Conservation (phyloP, 352 stramenopile species). For the Phytopythium cucurbitacearum region DNA sequence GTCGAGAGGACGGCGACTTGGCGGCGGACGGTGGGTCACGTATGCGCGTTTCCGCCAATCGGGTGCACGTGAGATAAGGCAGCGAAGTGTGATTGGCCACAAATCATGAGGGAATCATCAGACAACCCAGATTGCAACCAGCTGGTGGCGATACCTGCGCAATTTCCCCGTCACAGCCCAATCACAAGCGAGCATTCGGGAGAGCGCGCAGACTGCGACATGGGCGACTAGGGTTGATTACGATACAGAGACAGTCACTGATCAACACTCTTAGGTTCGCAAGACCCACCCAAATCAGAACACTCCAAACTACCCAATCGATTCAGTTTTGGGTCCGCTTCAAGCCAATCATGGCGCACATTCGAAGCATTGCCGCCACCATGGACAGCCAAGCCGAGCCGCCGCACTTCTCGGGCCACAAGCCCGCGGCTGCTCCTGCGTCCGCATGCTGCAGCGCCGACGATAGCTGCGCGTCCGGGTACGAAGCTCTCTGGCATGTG, state of each 20-base stretch:
- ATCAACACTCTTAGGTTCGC: constrained; percentile 1
- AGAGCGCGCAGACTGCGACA: neutral
- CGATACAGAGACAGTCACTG: neutral
- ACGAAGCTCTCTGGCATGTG: neutral
- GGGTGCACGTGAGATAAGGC: too few relatives aligned
- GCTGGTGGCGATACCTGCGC: too few relatives aligned
- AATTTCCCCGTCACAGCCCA: too few relatives aligned
- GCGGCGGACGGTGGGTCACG: too few relatives aligned
- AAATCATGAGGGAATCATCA: too few relatives aligned
- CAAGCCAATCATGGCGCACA: too few relatives aligned
- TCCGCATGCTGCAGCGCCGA: neutral
- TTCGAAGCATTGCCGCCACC: too few relatives aligned
- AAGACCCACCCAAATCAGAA: neutral
- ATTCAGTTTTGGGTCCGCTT: too few relatives aligned
- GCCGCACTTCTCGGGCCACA: constrained; percentile 60
- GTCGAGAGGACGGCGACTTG: constrained; percentile 7
- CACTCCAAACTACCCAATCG: neutral
- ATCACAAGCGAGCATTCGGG: neutral
- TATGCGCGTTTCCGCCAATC: too few relatives aligned
- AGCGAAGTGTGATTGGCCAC: too few relatives aligned
- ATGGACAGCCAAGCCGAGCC: constrained; percentile 14
- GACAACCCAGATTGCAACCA: too few relatives aligned
- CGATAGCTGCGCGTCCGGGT: neutral
- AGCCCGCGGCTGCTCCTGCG: neutral
- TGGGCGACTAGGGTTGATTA: neutral